Evolutionary conservation across 2,329 filamentous ascomycete species (phyloP).

Genomic region (Albifimbria verrucaria): DNA sequence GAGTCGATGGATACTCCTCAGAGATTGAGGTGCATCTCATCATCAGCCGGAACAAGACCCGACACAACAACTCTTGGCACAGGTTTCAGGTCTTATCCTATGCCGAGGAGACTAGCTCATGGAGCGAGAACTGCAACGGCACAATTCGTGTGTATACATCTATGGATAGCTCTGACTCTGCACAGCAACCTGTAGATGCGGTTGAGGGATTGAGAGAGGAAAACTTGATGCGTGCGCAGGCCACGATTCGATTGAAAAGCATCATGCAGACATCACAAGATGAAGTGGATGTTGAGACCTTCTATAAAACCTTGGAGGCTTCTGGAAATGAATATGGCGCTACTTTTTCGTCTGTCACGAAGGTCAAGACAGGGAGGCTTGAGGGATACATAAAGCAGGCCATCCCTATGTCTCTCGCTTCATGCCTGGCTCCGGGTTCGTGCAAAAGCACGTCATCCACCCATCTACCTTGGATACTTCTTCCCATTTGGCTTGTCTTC

Average conservation of each 20-base stretch:
- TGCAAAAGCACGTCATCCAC: constrained; percentile 1
- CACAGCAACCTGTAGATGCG: too few species aligned
- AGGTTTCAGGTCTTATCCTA: neutral
- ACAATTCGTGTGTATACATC: neutral
- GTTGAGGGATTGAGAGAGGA: neutral
- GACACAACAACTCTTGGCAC: neutral
- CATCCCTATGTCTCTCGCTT: neutral
- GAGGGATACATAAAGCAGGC: neutral
- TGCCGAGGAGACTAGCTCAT: neutral
- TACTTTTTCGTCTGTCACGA: neutral
- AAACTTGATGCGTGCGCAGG: neutral
- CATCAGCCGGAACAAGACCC: too few species aligned
- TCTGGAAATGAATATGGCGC: neutral
- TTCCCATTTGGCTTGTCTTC: neutral
- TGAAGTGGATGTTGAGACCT: too few species aligned
- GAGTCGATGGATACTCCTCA: neutral
- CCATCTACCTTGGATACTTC: constrained; percentile 1
- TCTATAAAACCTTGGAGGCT: neutral
- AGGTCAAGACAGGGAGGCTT: neutral
- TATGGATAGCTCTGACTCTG: too few species aligned
- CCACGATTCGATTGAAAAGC: too few species aligned
- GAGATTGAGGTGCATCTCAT: neutral
- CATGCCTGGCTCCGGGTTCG: constrained; percentile 1
- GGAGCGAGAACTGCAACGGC: neutral
- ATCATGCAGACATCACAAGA: too few species aligned